Evolutionary conservation across 768 basidiomycete genomes (phyloP), one percentile per base, ranked within the genome.

Genomic region (Gautieria morchelliformis): DNA sequence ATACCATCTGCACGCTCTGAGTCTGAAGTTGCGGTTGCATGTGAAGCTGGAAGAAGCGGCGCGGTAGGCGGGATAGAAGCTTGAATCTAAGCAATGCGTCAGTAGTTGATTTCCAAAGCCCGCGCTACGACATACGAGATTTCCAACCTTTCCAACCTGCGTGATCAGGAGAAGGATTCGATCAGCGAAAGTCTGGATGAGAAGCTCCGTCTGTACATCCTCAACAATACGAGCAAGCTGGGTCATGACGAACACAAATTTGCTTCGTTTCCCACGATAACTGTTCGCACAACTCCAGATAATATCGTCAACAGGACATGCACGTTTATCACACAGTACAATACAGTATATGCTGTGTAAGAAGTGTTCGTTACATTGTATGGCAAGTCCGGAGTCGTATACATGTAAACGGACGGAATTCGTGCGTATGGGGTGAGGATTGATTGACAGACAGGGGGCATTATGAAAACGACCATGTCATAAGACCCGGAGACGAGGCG

Each of bases 101-200:
- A 64, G 54, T 11, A 58, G 19, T 5, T 33, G 42, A 45, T 42
- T 20, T 4, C 35, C 11, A 59, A 42, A 35, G 27, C 47, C 19
- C 30, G 33, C 44, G n/a, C n/a, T 33, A 35, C 33, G 30, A 63
- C 71, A 68, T 66, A 93, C 72, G n/a, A 98, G 67, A 66, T 78
- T 83, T 56, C 94, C 94, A 12, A 95, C 85, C 79, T 93, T 94
- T 40, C 89, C 89, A 60, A 91, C 68, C 69, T 98, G 94, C 1
- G 92, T 93, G 53, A 98, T 77, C 22, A 96, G 75, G n/a, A 96
- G 84, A 19, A 98, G 74, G 12, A 82, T 73, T 24, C 91, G 79
- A 71, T 97, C 94, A 53, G 80, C 78, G 67, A 82, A 98, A 0
- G 75, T 73, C 64, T 96, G 92, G 7, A 94, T 67, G 46, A 93